phyloP scores from a whole-genome alignment of 2,329 filamentous ascomycete genomes.

The Fusarium robinianum region DNA sequence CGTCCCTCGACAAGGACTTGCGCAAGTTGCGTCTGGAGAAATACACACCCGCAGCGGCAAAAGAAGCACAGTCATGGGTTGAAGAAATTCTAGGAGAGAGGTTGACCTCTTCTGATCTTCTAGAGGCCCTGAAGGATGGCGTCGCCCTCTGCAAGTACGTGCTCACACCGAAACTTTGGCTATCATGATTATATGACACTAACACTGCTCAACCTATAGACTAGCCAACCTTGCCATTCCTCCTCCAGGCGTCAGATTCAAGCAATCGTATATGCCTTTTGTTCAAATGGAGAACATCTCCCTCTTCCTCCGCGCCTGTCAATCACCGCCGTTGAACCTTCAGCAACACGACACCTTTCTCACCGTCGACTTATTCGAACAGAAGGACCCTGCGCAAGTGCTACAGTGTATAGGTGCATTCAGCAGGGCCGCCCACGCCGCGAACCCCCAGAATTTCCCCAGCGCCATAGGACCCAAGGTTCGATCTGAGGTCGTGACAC shows the following conservation, averaged over 20 bases:
- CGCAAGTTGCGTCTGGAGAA: constrained; percentile 88
- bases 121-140: constrained; percentile 88
- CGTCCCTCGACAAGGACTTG: constrained; percentile 93
- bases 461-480: constrained; percentile 74
- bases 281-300: constrained; percentile 99
- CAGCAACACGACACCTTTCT: constrained; percentile 95
- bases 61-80: constrained; percentile 85
- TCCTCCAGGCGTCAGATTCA: constrained; percentile 82
- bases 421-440: constrained; percentile 78
- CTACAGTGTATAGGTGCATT: constrained; percentile 91
- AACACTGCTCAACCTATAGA: constrained; percentile 50
- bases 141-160: constrained; percentile 88
- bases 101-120: constrained; percentile 73
- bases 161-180: background rate
- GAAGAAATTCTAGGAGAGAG: constrained; percentile 77
- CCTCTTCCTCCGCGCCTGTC: constrained; percentile 88
- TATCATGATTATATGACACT: constrained; percentile 21
- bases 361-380: constrained; percentile 94
- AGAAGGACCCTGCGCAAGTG: constrained; percentile 95
- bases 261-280: constrained; percentile 92
- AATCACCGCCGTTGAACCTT: constrained; percentile 80
- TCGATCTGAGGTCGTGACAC: constrained; percentile 63
- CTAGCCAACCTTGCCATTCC: constrained; percentile 81
- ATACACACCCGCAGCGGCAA: constrained; percentile 88
- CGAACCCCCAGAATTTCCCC: constrained; percentile 76